phyloP scores from a whole-genome alignment of 352 stramenopile genomes.

The Phytophthora chlamydospora region DNA sequence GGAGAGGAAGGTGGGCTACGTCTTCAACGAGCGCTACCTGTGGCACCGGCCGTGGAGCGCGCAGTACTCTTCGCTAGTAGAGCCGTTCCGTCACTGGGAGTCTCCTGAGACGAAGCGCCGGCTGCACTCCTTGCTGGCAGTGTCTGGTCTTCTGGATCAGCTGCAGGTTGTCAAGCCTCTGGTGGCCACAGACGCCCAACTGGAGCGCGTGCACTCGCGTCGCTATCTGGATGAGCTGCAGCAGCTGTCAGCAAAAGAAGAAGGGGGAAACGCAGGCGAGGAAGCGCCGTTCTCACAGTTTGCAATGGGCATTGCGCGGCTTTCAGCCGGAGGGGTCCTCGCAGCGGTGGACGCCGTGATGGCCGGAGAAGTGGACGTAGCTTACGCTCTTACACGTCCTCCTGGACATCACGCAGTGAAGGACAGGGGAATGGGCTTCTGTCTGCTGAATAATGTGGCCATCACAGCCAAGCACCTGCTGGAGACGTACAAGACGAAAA shows the following conservation, averaged over 20 bases:
- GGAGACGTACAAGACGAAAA: conserved; percentile 59
- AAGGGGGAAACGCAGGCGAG: conserved; percentile 76
- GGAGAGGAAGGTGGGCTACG: conserved; percentile 43
- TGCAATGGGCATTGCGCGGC: conserved; percentile 71
- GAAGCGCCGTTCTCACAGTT: conserved; percentile 77
- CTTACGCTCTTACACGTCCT: conserved; percentile 71
- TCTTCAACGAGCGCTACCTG: conserved; percentile 84
- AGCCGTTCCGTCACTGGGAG: conserved; percentile 84
- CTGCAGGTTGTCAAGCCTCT: conserved; percentile 51
- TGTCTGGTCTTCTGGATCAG: conserved; percentile 60
- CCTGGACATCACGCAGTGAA: conserved; percentile 74
- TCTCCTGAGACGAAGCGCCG: conserved; percentile 80
- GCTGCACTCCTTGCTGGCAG: conserved; percentile 77
- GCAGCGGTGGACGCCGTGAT: conserved; percentile 67
- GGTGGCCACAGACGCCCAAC: conserved; percentile 47
- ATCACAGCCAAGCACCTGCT: conserved; percentile 62
- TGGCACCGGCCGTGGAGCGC: conserved; percentile 73
- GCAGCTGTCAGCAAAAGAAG: conserved; percentile 49
- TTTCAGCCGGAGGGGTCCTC: conserved; percentile 75
- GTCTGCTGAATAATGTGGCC: conserved; percentile 75
- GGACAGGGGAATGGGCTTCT: conserved; percentile 73
- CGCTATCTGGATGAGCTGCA: conserved; percentile 64
- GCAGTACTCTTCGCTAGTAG: conserved; percentile 53
- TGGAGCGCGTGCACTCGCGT: conserved; percentile 63
- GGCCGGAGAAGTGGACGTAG: conserved; percentile 39